Evolutionary conservation across 1,139 yeast species (phyloP).

Genomic region (Diutina siamensis): DNA sequence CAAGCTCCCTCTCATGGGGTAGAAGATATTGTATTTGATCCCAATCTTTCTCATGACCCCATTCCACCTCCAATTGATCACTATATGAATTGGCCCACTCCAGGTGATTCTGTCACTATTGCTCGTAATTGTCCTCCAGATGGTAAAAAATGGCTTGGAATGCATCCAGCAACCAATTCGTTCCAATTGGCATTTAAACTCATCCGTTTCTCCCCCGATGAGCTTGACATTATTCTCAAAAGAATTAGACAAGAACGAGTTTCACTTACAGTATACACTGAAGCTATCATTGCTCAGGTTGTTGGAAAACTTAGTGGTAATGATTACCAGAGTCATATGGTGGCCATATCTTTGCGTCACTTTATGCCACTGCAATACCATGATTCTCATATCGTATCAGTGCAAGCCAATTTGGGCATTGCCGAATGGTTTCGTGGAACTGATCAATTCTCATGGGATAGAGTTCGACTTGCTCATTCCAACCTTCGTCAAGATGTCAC

Average conservation of each 20-base stretch:
- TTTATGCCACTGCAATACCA: neutral
- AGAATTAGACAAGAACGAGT: neutral
- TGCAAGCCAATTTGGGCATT: neutral
- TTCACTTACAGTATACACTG: neutral
- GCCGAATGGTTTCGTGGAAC: neutral
- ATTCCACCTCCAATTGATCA: neutral
- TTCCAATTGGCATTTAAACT: neutral
- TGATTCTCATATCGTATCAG: neutral
- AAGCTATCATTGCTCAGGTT: neutral
- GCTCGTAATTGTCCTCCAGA: neutral
- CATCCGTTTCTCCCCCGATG: neutral
- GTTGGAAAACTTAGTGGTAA: neutral
- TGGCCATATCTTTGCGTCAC: neutral
- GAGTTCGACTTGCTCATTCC: neutral
- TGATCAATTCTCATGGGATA: neutral
- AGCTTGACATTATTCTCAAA: neutral
- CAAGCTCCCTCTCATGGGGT: neutral
- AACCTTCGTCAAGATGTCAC: neutral
- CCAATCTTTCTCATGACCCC: neutral
- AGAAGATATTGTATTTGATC: neutral
- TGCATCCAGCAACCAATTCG: neutral
- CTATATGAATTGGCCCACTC: neutral
- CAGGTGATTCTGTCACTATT: constrained; percentile 1
- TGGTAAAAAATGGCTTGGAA: neutral
- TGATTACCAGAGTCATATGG: neutral